Evolutionary conservation across 306 rosid species (phyloP).

Genomic region (Trifolium dubium): DNA sequence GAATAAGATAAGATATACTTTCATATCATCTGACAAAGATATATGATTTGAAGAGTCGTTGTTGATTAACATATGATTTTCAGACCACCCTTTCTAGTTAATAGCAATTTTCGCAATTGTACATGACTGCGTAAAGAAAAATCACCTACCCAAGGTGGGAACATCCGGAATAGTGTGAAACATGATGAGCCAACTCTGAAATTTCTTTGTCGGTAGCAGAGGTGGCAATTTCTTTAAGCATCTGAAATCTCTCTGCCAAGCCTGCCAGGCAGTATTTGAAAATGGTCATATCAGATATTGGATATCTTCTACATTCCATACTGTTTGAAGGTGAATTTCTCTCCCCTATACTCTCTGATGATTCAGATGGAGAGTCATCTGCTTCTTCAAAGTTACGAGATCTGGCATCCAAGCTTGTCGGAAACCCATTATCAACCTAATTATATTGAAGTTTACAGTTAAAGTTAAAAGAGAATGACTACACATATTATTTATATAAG

Average conservation of each 20-base stretch:
- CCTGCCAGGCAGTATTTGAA: conserved; percentile 86
- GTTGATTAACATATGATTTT: conserved; percentile 24
- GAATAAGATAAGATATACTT: not conserved
- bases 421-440: conserved; percentile 67
- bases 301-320: conserved; percentile 56
- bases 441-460: conserved; percentile 32
- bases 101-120: conserved; percentile 28
- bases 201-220: conserved; percentile 67
- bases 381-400: conserved; percentile 57
- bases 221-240: conserved; percentile 87
- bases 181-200: conserved; percentile 65
- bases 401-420: conserved; percentile 48
- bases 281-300: conserved; percentile 70
- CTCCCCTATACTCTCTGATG: conserved; percentile 70
- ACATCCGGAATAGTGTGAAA: conserved; percentile 87
- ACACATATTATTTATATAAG: conserved; percentile 6
- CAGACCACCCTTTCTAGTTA: conserved; percentile 24
- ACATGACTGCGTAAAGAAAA: conserved; percentile 14
- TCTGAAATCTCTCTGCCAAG: conserved; percentile 75
- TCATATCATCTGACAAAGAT: conserved; percentile 22
- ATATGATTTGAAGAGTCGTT: conserved; percentile 14
- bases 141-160: conserved; percentile 84
- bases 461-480: conserved; percentile 31
- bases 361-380: conserved; percentile 65
- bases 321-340: conserved; percentile 57